Base-by-base conservation (phyloP, 352 stramenopile genomes). In the Pythium vanterpoolii region DNA sequence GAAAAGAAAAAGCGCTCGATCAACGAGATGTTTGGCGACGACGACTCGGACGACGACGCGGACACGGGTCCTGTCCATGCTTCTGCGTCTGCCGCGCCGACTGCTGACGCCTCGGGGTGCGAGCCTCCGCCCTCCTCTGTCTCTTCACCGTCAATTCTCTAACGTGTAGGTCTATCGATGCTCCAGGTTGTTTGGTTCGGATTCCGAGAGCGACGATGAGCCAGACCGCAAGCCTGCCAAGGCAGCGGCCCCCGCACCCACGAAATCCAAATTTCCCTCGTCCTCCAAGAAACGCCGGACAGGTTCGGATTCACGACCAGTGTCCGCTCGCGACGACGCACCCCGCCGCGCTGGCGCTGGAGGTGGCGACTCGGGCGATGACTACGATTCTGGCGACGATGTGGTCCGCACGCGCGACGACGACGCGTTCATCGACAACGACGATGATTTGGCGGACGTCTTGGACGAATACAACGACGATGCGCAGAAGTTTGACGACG, bases 1-100 rank as follows among this genome's bases (percentile, higher is more conserved):
- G 81, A 89, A 61, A 78, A 75, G 57, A 91, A 90, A 73, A 93
- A 91, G 73, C 76, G 77, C 68, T 89, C 77, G 57, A 90, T 93
- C 66, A 91, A 90, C 59, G 84, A 93, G 60, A 93, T 93, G 84
- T 93, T 93, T 62, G 84, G 84, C 34, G 84, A 90, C 49, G 83
- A 93, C 57, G 79, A 89, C 64, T 89, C 79, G 68, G 82, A 91
- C 63, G 82, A 83, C 47, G 76, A 79, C 40, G 76, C 73, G 51
- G 64, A 89, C 56, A 68, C 86, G 19, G 57, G 80, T 4, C 26
- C 27, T 23, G 76, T 92, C 26, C 72, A 76, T 45, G 72, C 62
- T 76, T 76, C 65, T 14, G 67, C 74, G 13, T 70, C 74, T 9
- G 50, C 64, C 14, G 86, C 79, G 31, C 42, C 53, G 23, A 87